Evolutionary conservation across 2,329 filamentous ascomycete species (phyloP).

Genomic region (Graphium sp.): DNA sequence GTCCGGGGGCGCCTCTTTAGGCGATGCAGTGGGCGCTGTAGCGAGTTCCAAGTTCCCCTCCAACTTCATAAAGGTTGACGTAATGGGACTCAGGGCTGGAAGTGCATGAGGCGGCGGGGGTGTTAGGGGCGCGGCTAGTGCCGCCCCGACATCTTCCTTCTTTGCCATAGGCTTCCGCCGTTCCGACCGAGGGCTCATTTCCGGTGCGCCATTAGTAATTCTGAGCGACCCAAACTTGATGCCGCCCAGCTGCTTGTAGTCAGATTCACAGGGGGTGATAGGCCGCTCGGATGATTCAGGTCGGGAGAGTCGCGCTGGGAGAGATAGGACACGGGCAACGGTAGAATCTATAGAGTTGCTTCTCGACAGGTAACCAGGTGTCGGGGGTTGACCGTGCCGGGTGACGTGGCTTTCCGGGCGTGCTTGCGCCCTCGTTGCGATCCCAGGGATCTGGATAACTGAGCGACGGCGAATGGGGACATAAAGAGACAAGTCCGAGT

Average conservation of each 20-base stretch:
- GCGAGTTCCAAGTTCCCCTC: not conserved
- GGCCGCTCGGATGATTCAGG: slow-evolving; percentile 10
- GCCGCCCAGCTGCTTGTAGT: slow-evolving; percentile 43
- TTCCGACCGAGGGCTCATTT: slow-evolving; percentile 19
- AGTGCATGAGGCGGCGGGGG: too few species aligned
- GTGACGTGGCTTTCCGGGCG: slow-evolving; percentile 9
- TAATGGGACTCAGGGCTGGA: slow-evolving; percentile 1
- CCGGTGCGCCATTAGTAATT: slow-evolving; percentile 43
- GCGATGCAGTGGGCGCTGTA: not conserved
- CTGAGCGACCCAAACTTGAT: slow-evolving; percentile 46
- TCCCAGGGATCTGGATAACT: slow-evolving; percentile 27
- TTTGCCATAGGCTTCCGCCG: too few species aligned
- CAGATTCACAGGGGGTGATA: slow-evolving; percentile 27
- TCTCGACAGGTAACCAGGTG: slow-evolving; percentile 19
- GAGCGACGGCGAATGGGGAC: slow-evolving; percentile 30
- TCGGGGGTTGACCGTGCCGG: slow-evolving; percentile 19
- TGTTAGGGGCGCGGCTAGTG: too few species aligned
- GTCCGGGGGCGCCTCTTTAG: too few species aligned
- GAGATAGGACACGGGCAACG: slow-evolving; percentile 15
- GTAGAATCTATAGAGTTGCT: slow-evolving; percentile 21
- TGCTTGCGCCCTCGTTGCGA: slow-evolving; percentile 24
- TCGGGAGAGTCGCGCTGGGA: slow-evolving; percentile 11
- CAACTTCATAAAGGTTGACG: slow-evolving; percentile 4
- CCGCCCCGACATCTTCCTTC: too few species aligned
- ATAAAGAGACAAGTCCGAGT: slow-evolving; percentile 29